Percentiles rank a stretch among this genome's conserved stretches.
phyloP scores from a whole-genome alignment of 805 yeast species.

The Starmera pachycereana region DNA sequence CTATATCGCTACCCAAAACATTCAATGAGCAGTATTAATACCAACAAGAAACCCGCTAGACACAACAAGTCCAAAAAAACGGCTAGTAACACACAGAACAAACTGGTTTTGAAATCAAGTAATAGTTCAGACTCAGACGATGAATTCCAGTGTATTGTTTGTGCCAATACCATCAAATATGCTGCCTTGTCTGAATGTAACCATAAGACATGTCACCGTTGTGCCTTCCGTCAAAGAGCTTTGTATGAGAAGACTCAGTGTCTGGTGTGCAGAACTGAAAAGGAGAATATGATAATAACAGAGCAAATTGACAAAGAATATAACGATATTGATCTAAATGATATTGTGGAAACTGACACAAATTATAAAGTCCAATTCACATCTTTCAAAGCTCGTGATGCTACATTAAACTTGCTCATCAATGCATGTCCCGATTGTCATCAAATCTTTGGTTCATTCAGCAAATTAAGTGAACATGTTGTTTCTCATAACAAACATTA shows the following conservation, averaged over 20 bases:
- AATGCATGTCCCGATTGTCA: conserved; percentile 38
- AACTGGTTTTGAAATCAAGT: no score
- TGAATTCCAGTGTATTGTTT: conserved; percentile 52
- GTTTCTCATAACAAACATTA: conserved; percentile 52
- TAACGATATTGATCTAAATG: conserved; percentile 24
- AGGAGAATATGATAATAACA: conserved; percentile 46
- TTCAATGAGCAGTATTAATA: no score
- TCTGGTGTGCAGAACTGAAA: conserved; percentile 74
- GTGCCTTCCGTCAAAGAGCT: conserved; percentile 77
- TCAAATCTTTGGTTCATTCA: conserved; percentile 36
- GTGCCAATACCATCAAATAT: conserved; percentile 61
- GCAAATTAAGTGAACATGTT: conserved; percentile 54
- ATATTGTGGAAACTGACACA: conserved; percentile 27
- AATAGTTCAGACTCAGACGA: no score
- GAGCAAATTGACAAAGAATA: conserved; percentile 30
- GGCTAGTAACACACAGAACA: no score
- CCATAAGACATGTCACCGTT: conserved; percentile 73
- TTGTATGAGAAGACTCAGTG: conserved; percentile 66
- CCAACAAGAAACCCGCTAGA: no score
- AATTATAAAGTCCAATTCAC: conserved; percentile 54
- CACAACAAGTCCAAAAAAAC: no score
- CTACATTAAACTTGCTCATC: conserved; percentile 41
- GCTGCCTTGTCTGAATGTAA: conserved; percentile 75
- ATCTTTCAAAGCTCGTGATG: conserved; percentile 33
- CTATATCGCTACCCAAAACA: no score